Evolutionary conservation across 768 basidiomycete species (phyloP).

Genomic region (Mycena kentingensis): DNA sequence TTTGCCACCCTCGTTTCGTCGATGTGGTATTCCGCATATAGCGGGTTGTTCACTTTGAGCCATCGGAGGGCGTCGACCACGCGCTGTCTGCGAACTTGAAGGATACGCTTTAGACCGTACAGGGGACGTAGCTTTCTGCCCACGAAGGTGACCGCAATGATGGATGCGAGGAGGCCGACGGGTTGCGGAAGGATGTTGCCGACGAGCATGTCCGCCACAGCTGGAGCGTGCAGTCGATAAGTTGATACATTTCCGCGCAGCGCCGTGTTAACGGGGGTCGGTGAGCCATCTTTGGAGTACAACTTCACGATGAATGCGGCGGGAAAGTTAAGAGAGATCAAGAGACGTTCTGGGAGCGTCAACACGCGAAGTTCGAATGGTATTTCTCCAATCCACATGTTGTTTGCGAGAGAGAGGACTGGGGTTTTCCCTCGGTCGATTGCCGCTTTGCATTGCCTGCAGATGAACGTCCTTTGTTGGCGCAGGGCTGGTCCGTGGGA

Average conservation of each 20-base stretch:
- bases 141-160: constrained; percentile 35
- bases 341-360: constrained; percentile 37
- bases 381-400: constrained; percentile 40
- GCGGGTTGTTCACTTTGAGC: constrained; percentile 33
- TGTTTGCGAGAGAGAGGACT: constrained; percentile 38
- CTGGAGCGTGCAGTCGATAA: constrained; percentile 25
- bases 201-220: constrained; percentile 27
- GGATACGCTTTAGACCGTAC: constrained; percentile 20
- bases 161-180: constrained; percentile 25
- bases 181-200: constrained; percentile 31
- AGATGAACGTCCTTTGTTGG: neutral
- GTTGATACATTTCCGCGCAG: constrained; percentile 39
- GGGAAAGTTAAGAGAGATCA: constrained; percentile 35
- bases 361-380: constrained; percentile 31
- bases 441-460: neutral
- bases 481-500: neutral
- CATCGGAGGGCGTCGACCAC: constrained; percentile 32
- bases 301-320: constrained; percentile 39
- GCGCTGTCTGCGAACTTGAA: constrained; percentile 25
- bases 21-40: constrained; percentile 30
- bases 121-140: constrained; percentile 26
- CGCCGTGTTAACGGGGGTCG: constrained; percentile 12
- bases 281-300: constrained; percentile 30
- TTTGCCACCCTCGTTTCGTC: constrained; percentile 19
- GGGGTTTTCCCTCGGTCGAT: neutral